Percentiles rank a stretch among this genome's conserved stretches.
These are phyloP conservation scores for Amesomyces nigricolor DNA, from an alignment of 2,329 filamentous ascomycete genomes.

Conservation along the genomic window DNA sequence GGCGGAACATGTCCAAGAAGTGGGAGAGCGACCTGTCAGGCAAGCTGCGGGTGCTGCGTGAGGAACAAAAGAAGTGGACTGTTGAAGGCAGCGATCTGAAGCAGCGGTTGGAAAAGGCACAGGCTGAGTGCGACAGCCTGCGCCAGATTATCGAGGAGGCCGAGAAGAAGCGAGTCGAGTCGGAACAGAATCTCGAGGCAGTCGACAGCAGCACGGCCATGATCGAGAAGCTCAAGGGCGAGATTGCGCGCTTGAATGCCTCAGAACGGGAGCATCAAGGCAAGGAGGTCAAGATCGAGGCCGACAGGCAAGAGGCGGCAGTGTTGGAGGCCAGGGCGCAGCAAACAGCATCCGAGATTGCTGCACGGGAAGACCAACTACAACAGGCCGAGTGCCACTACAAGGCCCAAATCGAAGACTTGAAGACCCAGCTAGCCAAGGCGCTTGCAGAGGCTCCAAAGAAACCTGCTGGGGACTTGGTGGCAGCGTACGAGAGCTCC, in stretches of 20 bases:
- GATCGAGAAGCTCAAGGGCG: constrained; percentile 51
- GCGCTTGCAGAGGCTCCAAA: constrained; percentile 26
- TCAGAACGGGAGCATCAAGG: constrained; percentile 59
- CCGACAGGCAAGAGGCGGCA: constrained; percentile 52
- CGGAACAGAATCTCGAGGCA: constrained; percentile 58
- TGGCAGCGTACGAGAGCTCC: constrained; percentile 39
- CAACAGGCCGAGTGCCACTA: constrained; percentile 40
- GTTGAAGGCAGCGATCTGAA: constrained; percentile 52
- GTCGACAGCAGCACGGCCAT: constrained; percentile 57
- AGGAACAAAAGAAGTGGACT: constrained; percentile 63
- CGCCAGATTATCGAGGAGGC: constrained; percentile 60
- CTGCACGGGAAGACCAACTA: constrained; percentile 44
- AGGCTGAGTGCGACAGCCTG: constrained; percentile 58
- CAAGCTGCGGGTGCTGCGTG: constrained; percentile 60
- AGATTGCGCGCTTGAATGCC: constrained; percentile 55
- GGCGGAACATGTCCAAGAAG: constrained; percentile 67
- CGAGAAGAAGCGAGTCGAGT: constrained; percentile 61
- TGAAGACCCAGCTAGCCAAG: constrained; percentile 43
- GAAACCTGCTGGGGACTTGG: constrained; percentile 26
- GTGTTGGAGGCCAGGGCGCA: constrained; percentile 55
- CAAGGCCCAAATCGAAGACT: constrained; percentile 42
- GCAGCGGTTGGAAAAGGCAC: constrained; percentile 52
- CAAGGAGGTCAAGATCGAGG: constrained; percentile 54
- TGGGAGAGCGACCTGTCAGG: constrained; percentile 67
- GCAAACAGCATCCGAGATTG: constrained; percentile 53